Percentiles rank a stretch among this genome's conserved stretches.
Evolutionary conservation across 2,329 filamentous ascomycete species (phyloP).

Genomic region (Lanzia echinophila): DNA sequence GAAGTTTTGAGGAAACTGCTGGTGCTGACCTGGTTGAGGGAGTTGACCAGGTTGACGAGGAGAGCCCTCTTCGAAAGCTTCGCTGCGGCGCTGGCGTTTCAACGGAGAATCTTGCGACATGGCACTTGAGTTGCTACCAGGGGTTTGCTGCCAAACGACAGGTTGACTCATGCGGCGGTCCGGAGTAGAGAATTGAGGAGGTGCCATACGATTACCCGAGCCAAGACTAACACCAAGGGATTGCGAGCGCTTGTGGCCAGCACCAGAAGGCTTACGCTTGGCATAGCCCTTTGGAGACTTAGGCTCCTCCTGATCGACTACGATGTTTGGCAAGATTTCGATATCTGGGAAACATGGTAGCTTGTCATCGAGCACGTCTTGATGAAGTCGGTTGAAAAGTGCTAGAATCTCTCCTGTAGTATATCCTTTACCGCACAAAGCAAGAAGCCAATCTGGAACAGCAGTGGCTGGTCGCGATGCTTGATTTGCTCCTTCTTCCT

Average conservation of each 20-base stretch:
- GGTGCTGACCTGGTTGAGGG: too few species aligned
- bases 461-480: conserved; percentile 25
- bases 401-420: conserved; percentile 30
- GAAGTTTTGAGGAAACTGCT: background rate
- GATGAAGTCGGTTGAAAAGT: conserved; percentile 33
- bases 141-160: background rate
- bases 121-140: conserved; percentile 8
- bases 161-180: conserved; percentile 20
- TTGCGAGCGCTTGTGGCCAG: conserved; percentile 28
- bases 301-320: conserved; percentile 23
- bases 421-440: conserved; percentile 29
- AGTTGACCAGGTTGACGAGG: background rate
- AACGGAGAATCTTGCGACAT: conserved; percentile 6
- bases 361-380: conserved; percentile 30
- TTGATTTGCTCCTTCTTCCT: conserved; percentile 16
- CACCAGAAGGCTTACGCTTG: conserved; percentile 16
- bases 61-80: background rate
- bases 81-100: conserved; percentile 22
- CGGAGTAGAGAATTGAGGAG: conserved; percentile 10
- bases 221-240: conserved; percentile 22
- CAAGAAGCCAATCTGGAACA: conserved; percentile 29
- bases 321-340: conserved; percentile 34
- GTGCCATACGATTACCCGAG: background rate
- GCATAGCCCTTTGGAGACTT: conserved; percentile 27
- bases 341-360: conserved; percentile 35